A percentile compares a stretch with the other conserved stretches of the same genome.
These are phyloP conservation scores for Erigeron canadensis DNA, from an alignment of 129 eudicot genomes.

Conservation along the genomic window DNA sequence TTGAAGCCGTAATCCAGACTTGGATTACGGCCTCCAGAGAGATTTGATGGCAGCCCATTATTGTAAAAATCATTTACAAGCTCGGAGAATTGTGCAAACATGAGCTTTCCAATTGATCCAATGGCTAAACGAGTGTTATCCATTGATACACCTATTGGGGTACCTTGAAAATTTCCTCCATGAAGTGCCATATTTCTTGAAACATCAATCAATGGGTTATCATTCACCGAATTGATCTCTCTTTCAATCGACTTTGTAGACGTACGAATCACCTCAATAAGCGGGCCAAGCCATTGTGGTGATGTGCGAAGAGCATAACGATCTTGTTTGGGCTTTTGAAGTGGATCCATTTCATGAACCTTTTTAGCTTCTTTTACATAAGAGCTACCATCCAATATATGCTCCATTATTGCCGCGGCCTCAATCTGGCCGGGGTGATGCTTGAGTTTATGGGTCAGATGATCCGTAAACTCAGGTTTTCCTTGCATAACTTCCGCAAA, in stretches of 20 bases:
- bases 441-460: constrained; percentile 66
- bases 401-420: constrained; percentile 77
- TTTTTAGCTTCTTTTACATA: constrained; percentile 56
- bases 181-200: constrained; percentile 69
- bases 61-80: constrained; percentile 69
- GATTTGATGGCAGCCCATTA: constrained; percentile 66
- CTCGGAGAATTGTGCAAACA: constrained; percentile 66
- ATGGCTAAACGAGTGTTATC: constrained; percentile 61
- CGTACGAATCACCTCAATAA: constrained; percentile 62
- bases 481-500: constrained; percentile 79
- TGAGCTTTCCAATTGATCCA: constrained; percentile 60
- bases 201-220: constrained; percentile 65
- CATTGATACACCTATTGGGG: constrained; percentile 79
- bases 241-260: constrained; percentile 61
- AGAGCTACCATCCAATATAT: constrained; percentile 57
- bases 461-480: constrained; percentile 67
- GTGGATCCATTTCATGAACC: constrained; percentile 58
- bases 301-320: constrained; percentile 74
- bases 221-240: constrained; percentile 69
- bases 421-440: constrained; percentile 81
- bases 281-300: constrained; percentile 77
- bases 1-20: constrained; percentile 74
- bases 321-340: constrained; percentile 74
- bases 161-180: constrained; percentile 75
- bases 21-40: constrained; percentile 65